Percentiles rank a stretch among this genome's conserved stretches.
These are phyloP conservation scores for Rhodotorula sp. DNA, from an alignment of 1,284 basidiomycete genomes.

Conservation along the genomic window DNA sequence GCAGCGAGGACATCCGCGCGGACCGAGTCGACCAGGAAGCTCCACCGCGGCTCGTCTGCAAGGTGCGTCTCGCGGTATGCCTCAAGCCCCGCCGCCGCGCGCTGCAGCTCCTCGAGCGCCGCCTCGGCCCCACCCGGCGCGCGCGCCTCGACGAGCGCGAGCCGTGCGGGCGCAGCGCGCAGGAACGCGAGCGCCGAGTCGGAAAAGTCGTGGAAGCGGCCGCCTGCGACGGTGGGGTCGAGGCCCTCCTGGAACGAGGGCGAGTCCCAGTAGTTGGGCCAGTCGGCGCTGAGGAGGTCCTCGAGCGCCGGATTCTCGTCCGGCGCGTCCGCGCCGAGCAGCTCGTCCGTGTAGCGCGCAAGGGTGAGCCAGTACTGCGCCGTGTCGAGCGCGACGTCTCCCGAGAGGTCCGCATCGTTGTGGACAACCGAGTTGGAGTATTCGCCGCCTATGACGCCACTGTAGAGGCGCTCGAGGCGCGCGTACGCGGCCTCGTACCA, in stretches of 20 bases:
- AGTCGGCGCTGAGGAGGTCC: neutral
- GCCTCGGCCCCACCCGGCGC: neutral
- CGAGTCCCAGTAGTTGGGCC: too few relatives aligned
- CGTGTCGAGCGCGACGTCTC: neutral
- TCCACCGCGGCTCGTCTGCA: neutral
- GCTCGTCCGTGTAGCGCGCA: conserved; percentile 1
- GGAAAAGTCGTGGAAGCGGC: neutral
- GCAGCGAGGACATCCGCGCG: conserved; percentile 6
- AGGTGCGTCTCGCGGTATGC: neutral
- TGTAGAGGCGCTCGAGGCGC: neutral
- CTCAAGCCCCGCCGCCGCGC: neutral
- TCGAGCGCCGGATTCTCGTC: neutral
- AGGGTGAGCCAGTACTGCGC: neutral
- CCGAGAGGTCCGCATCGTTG: neutral
- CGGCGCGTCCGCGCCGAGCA: neutral
- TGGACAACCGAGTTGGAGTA: neutral
- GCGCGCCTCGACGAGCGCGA: neutral
- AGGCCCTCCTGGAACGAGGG: neutral
- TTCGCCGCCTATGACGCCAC: neutral
- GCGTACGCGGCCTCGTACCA: conserved; percentile 29
- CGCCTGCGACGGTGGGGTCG: neutral
- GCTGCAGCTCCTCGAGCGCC: neutral
- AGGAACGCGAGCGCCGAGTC: neutral
- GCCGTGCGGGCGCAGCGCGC: neutral
- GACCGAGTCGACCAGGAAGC: neutral